A percentile compares a stretch with the other conserved stretches of the same genome.
Evolutionary conservation across 2,329 filamentous ascomycete genomes (phyloP).

Genomic region (Teratosphaeria destructans): DNA sequence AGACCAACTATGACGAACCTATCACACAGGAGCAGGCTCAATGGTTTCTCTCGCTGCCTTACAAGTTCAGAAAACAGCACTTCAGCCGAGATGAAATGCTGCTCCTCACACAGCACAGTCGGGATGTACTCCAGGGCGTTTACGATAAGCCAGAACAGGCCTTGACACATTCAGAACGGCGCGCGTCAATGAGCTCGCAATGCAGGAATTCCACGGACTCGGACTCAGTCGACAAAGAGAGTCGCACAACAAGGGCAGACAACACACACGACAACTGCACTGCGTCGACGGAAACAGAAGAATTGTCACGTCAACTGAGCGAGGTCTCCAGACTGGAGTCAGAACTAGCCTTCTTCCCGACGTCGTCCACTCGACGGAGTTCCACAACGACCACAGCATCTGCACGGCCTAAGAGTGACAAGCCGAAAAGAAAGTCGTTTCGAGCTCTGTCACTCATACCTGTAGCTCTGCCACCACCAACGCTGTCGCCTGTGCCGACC

Average conservation of each 20-base stretch:
- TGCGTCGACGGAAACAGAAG: not conserved
- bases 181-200: not conserved
- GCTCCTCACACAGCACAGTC: constrained; percentile 45
- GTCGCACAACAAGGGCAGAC: not conserved
- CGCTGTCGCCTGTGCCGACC: constrained; percentile 15
- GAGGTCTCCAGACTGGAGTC: not conserved
- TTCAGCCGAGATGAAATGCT: constrained; percentile 64
- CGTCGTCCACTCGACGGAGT: constrained; percentile 1
- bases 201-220: not conserved
- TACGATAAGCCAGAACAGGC: not conserved
- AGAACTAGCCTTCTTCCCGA: constrained; percentile 7
- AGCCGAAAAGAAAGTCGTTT: constrained; percentile 8
- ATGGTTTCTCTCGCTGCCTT: constrained; percentile 61
- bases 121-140: constrained; percentile 24
- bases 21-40: constrained; percentile 18
- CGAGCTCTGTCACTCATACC: constrained; percentile 16
- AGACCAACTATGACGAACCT: constrained; percentile 7
- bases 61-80: constrained; percentile 60
- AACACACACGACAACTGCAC: not conserved
- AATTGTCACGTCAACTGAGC: not conserved
- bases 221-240: not conserved
- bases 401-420: not conserved
- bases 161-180: not conserved
- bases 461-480: constrained; percentile 20
- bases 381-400: not conserved